Evolutionary conservation across 192 early-diverging fungal species (phyloP).

Genomic region (Chytriomyces sp.): DNA sequence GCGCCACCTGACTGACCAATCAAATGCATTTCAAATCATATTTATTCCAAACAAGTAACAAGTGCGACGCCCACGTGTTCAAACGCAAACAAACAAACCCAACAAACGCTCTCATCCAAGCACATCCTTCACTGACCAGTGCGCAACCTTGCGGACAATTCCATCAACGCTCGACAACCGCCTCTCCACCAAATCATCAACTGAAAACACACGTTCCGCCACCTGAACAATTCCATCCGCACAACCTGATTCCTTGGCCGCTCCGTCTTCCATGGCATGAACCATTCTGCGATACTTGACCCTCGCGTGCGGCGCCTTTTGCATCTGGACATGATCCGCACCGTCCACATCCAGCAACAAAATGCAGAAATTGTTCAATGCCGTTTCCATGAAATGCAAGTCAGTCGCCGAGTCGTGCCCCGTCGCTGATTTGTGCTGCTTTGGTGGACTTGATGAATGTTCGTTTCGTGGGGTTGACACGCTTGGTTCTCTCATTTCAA

Average conservation of each 20-base stretch:
- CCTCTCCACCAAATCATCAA: constrained; percentile 7
- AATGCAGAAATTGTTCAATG: constrained; percentile 38
- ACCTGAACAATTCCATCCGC: background rate
- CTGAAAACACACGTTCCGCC: background rate
- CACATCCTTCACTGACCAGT: constrained; percentile 21
- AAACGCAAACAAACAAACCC: background rate
- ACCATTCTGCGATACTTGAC: constrained; percentile 38
- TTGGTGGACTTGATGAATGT: background rate
- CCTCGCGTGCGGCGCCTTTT: constrained; percentile 27
- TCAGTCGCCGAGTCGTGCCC: background rate
- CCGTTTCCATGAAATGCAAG: background rate
- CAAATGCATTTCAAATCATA: background rate
- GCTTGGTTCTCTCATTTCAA: background rate
- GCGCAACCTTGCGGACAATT: background rate
- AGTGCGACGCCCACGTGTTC: no score
- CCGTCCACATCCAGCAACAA: constrained; percentile 44
- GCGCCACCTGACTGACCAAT: background rate
- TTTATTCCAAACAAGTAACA: background rate
- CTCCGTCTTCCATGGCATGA: constrained; percentile 3
- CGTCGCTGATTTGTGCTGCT: background rate
- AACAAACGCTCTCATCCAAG: background rate
- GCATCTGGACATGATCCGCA: constrained; percentile 33
- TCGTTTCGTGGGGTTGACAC: background rate
- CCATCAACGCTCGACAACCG: background rate
- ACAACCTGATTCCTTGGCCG: background rate